Evolutionary conservation across 306 rosid genomes (phyloP), one percentile per base, ranked within the genome.

Genomic region (Dicorynia guianensis): DNA sequence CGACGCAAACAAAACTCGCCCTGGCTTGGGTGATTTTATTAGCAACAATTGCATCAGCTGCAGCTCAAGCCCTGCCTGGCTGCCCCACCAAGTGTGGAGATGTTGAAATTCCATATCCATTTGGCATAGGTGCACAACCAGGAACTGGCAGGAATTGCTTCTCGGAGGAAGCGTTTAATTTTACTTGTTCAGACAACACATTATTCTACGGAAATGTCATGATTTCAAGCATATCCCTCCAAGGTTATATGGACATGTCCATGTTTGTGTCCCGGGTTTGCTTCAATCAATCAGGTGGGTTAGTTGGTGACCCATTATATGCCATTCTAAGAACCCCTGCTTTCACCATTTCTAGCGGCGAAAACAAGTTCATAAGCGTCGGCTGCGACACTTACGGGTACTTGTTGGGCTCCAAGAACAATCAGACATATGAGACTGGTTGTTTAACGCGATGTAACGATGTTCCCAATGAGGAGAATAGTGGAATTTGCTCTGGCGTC

Each of bases 101-200:
- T 6, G 4, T 89, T 2, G 5, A 36, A 9, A 75, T 89, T 60
- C 87, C 87, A 20, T 89, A 83, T 57, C 95, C 92, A 7, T 89
- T 87, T 38, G 87, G 95, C 2, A 48, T 42, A 5, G 50, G 17
- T 2, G 0, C 12, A 46, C 52, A 46, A 46, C 12, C 52, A 11
- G 15, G 12, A 4, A 30, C 19, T 3, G 83, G 75, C 19, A 0
- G 5, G 0, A 18, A 8, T 4, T 85, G 88, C 46, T 81, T 17
- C 63, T 57, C 74, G 1, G 14, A 77, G 0, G 0, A 0, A 0
- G 4, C 1, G 0, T 87, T 85, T 46, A 0, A 4, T 2, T 18
- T 87, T 2, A 3, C 3, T 0, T 89, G 92, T 20, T n/a, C 53
- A 1, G 0, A 18, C 11, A 15, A 54, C 40, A 47, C 5, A 74